Percentiles rank a stretch among this genome's conserved stretches.
Conservation (phyloP, 352 stramenopile species). For the Phytopythium mirpurense region DNA sequence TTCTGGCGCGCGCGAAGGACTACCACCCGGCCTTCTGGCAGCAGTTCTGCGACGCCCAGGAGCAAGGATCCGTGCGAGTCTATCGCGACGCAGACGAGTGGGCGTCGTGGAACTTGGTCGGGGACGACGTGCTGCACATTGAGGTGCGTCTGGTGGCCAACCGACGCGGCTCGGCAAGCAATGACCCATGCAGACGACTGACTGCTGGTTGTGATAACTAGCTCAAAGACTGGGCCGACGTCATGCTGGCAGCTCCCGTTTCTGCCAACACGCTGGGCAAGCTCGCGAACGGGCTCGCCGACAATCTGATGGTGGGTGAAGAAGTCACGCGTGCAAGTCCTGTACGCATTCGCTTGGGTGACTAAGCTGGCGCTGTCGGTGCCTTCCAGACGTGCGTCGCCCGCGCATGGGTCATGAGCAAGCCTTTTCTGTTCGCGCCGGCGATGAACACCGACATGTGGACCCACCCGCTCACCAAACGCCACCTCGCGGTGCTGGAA, state of each 20-base stretch:
- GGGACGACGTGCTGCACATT: constrained; percentile 86
- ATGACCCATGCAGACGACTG: neutral
- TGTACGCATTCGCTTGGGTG: too few relatives aligned
- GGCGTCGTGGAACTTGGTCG: constrained; percentile 67
- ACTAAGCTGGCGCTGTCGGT: neutral
- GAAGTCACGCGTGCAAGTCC: too few relatives aligned
- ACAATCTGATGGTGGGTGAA: constrained; percentile 89
- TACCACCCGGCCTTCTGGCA: constrained; percentile 57
- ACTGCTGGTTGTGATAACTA: constrained; percentile 16
- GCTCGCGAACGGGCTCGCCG: constrained; percentile 90
- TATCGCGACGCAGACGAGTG: constrained; percentile 82
- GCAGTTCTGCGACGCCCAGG: constrained; percentile 31
- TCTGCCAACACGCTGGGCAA: constrained; percentile 91
- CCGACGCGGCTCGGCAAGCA: too few relatives aligned
- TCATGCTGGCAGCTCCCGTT: constrained; percentile 85
- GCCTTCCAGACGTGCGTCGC: constrained; percentile 78
- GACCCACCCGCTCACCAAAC: constrained; percentile 90
- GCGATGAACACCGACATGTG: constrained; percentile 99
- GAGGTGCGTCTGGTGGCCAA: constrained; percentile 48
- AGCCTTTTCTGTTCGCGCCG: constrained; percentile 91
- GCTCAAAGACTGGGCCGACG: constrained; percentile 94
- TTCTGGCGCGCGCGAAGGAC: constrained; percentile 63
- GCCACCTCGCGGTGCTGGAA: constrained; percentile 57
- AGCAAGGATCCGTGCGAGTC: constrained; percentile 25
- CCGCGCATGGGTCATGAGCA: constrained; percentile 91